These are phyloP conservation scores for Metarhizium robertsii DNA, from an alignment of 2,329 filamentous ascomycete genomes.

Conservation along the genomic window DNA sequence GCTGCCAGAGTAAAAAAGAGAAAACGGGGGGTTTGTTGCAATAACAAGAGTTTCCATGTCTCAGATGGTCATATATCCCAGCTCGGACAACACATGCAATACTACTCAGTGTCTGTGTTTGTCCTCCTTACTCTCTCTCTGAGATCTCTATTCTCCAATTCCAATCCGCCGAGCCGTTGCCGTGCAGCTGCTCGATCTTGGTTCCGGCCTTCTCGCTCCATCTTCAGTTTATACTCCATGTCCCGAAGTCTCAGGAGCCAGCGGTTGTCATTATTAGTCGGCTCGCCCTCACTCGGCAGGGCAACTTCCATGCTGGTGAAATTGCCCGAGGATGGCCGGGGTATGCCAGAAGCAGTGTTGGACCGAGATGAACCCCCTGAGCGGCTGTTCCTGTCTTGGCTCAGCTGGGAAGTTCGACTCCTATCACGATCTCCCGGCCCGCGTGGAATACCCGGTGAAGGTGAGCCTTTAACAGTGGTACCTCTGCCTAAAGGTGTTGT, in stretches of 20 bases:
- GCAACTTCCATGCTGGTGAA: conserved; percentile 19
- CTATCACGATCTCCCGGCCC: conserved; percentile 38
- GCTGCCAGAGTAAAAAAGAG: background rate
- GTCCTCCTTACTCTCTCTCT: conserved; percentile 47
- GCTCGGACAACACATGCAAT: conserved; percentile 2
- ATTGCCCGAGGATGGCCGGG: conserved; percentile 14
- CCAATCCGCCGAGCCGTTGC: conserved; percentile 68
- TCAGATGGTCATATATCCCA: background rate
- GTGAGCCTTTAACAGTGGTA: conserved; percentile 34
- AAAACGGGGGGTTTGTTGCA: background rate
- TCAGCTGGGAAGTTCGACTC: conserved; percentile 25
- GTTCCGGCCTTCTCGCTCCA: conserved; percentile 77
- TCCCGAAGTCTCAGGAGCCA: conserved; percentile 84
- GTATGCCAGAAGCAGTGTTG: conserved; percentile 18
- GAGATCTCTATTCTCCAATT: conserved; percentile 63
- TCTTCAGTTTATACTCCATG: conserved; percentile 79
- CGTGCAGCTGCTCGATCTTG: conserved; percentile 77
- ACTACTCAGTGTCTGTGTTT: conserved; percentile 7
- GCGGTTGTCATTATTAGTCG: conserved; percentile 48
- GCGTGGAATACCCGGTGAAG: conserved; percentile 43
- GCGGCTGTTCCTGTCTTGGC: conserved; percentile 19
- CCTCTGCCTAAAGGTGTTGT: conserved; percentile 7
- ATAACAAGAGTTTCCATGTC: background rate
- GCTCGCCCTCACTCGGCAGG: conserved; percentile 13
- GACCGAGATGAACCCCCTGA: conserved; percentile 22